phyloP scores from a whole-genome alignment of 768 basidiomycete genomes.

The Termitomyces titanicus region DNA sequence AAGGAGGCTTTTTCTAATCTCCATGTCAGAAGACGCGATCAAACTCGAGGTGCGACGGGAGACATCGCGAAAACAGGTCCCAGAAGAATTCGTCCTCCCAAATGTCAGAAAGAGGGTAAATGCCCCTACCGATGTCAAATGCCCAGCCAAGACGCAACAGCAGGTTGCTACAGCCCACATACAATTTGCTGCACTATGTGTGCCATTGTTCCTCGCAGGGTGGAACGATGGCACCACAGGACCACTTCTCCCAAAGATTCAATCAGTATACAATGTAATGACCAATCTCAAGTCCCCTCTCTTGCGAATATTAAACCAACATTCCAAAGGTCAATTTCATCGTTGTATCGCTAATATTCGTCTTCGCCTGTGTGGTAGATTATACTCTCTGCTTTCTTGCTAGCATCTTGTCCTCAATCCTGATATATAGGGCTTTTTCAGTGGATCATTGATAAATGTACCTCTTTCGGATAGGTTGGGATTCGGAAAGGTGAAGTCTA shows the following conservation, averaged over 20 bases:
- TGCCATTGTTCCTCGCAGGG: constrained; percentile 57
- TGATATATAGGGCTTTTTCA: constrained; percentile 24
- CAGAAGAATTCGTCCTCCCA: constrained; percentile 1
- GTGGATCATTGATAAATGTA: constrained; percentile 28
- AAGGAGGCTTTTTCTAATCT: too few relatives aligned
- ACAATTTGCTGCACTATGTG: constrained; percentile 55
- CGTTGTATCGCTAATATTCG: constrained; percentile 41
- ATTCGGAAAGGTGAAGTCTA: constrained; percentile 26
- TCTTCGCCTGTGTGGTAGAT: constrained; percentile 31
- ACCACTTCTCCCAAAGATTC: constrained; percentile 71
- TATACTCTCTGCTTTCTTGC: constrained; percentile 10
- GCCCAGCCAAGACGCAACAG: constrained; percentile 14
- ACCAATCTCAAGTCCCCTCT: constrained; percentile 15
- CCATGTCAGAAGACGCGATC: constrained; percentile 5
- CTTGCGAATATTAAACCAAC: not conserved
- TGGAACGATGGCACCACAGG: constrained; percentile 81
- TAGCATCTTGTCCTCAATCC: not conserved
- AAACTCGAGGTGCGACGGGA: constrained; percentile 9
- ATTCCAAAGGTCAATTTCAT: constrained; percentile 41
- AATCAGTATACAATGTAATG: constrained; percentile 49
- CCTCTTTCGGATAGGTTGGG: constrained; percentile 24
- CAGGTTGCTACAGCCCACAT: constrained; percentile 27
- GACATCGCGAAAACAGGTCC: constrained; percentile 9
- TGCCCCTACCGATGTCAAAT: not conserved
- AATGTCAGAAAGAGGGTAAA: not conserved